These are phyloP conservation scores for Apostasia shenzhenica DNA, from an alignment of 106 monocot species.

Conservation along the genomic window DNA sequence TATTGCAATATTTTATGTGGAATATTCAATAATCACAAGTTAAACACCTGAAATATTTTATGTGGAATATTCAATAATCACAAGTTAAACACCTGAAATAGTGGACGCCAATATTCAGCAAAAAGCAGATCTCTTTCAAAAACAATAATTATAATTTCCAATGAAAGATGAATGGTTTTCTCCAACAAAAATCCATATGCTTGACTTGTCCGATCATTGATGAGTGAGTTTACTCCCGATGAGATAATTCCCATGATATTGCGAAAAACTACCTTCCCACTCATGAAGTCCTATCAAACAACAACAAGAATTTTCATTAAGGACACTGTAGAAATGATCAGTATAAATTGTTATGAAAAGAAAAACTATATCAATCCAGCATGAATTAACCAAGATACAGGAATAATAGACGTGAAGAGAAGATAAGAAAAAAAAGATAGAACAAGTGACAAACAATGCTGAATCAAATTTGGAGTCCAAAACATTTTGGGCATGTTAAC, in stretches of 20 bases:
- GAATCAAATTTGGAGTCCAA: no score
- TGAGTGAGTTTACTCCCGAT: slow-evolving; percentile 63
- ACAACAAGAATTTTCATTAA: not conserved
- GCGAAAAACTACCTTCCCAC: slow-evolving; percentile 71
- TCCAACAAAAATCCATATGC: slow-evolving; percentile 62
- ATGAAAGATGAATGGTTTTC: slow-evolving; percentile 66
- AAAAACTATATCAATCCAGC: no score
- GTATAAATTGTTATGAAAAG: no score
- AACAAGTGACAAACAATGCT: no score
- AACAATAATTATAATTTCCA: slow-evolving; percentile 80
- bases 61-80: no score
- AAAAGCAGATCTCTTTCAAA: slow-evolving; percentile 72
- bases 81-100: slow-evolving; percentile 66
- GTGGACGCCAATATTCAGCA: slow-evolving; percentile 83
- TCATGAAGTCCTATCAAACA: slow-evolving; percentile 79
- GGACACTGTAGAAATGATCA: not conserved
- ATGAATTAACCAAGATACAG: no score
- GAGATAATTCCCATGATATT: slow-evolving; percentile 86
- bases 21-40: no score
- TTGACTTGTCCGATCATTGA: slow-evolving; percentile 63
- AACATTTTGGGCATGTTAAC: no score
- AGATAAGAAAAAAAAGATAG: no score
- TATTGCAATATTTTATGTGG: not conserved
- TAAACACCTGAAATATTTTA: slow-evolving; percentile 66
- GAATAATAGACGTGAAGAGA: no score